A percentile compares a stretch with the other conserved stretches of the same genome.
phyloP scores from a whole-genome alignment of 805 yeast species.

The Ogataea nitratoaversa region DNA sequence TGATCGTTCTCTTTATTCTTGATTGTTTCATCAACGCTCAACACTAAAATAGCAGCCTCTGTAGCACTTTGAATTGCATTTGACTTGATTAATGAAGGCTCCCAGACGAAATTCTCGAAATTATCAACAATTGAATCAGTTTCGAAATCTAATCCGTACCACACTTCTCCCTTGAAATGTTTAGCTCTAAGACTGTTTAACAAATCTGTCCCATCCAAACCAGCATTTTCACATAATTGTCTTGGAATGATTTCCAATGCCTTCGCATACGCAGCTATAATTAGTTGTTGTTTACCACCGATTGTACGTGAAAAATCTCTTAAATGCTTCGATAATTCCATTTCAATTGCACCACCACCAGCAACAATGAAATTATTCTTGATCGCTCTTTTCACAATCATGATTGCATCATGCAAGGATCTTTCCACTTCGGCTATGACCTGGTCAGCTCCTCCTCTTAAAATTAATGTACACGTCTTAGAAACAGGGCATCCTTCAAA shows the following conservation, averaged over 20 bases:
- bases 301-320: conserved; percentile 83
- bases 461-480: conserved; percentile 85
- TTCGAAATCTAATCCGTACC: conserved; percentile 92
- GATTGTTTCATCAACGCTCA: conserved; percentile 95
- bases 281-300: conserved; percentile 93
- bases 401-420: conserved; percentile 95
- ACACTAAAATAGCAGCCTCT: conserved; percentile 89
- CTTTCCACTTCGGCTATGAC: conserved; percentile 98
- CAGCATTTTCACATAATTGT: conserved; percentile 98
- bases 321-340: conserved; percentile 87
- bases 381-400: conserved; percentile 95
- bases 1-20: conserved; percentile 63
- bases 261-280: conserved; percentile 88
- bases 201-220: conserved; percentile 94
- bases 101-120: conserved; percentile 90
- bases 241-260: conserved; percentile 96
- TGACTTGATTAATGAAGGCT: conserved; percentile 89
- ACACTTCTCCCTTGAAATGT: conserved; percentile 87
- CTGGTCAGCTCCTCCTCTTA: conserved; percentile 98
- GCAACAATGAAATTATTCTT: conserved; percentile 86
- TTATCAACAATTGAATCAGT: conserved; percentile 80
- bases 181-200: conserved; percentile 87
- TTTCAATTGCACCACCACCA: conserved; percentile 99
- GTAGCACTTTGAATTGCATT: conserved; percentile 95
- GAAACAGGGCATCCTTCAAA: conserved; percentile 91